Conservation (phyloP, 2,329 filamentous ascomycete species). For the Thielaviopsis populi region DNA sequence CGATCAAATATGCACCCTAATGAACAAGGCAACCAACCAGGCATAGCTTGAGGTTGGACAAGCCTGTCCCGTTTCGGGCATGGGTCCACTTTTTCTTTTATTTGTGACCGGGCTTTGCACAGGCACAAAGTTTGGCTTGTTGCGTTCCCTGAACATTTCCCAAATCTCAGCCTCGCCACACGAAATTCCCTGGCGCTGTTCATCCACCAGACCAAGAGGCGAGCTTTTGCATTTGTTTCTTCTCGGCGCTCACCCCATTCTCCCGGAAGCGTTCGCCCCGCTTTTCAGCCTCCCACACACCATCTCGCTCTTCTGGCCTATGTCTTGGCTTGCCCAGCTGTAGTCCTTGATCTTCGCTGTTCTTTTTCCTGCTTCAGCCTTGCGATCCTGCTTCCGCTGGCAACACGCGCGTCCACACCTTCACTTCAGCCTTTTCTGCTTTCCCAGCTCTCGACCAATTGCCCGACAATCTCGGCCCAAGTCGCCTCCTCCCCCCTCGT, state of each 20-base stretch:
- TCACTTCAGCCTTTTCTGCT: background rate
- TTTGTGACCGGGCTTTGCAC: background rate
- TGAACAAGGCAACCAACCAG: background rate
- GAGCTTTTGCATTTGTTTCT: background rate
- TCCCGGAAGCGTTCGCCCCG: background rate
- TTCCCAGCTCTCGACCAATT: background rate
- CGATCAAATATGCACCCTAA: too few relatives aligned
- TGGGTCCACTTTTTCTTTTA: background rate
- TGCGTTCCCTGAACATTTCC: background rate
- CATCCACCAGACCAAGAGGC: background rate
- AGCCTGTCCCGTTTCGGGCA: background rate
- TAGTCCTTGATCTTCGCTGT: background rate
- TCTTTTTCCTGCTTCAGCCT: conserved; percentile 7
- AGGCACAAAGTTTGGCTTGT: too few relatives aligned
- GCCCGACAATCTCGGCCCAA: background rate
- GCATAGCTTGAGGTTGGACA: background rate
- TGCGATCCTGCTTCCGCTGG: background rate
- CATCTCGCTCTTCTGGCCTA: background rate
- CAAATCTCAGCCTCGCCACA: background rate
- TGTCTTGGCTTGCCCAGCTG: background rate
- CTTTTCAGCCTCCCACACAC: background rate
- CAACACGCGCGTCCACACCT: background rate
- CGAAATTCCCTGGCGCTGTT: background rate
- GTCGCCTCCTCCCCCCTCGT: background rate
- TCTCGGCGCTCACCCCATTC: background rate